Conservation (phyloP, 2,329 filamentous ascomycete species). For the Diplodia corticola region DNA sequence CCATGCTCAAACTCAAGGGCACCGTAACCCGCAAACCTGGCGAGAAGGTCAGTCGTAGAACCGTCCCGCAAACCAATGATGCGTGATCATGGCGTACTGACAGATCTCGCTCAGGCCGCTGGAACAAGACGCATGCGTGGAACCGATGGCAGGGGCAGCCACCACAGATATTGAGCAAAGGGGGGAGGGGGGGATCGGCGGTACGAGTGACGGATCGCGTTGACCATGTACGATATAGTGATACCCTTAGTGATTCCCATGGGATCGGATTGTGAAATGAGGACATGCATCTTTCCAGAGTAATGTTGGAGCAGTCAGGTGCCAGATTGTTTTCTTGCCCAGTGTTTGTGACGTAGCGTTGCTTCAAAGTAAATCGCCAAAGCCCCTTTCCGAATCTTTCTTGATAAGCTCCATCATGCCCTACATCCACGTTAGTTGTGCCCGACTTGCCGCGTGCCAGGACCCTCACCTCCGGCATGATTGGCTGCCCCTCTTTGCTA, state of each 20-base stretch:
- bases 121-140: conserved; percentile 73
- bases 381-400: conserved; percentile 88
- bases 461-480: conserved; percentile 81
- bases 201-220: background rate
- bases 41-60: conserved; percentile 57
- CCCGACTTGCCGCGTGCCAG: background rate
- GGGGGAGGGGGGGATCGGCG: background rate
- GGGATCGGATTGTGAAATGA: too few relatives aligned
- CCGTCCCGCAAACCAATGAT: background rate
- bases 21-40: conserved; percentile 67
- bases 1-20: conserved; percentile 71
- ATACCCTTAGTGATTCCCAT: conserved; percentile 12
- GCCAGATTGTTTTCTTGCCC: background rate
- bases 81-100: conserved; percentile 16
- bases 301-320: background rate
- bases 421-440: conserved; percentile 47
- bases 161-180: conserved; percentile 9
- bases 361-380: conserved; percentile 74
- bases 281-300: background rate
- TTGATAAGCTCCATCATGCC: conserved; percentile 95
- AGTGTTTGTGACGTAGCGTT: background rate
- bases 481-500: conserved; percentile 69
- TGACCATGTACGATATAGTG: conserved; percentile 18
- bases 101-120: conserved; percentile 57
- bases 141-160: conserved; percentile 58